Evolutionary conservation across 2,329 filamentous ascomycete genomes (phyloP), one percentile per base, ranked within the genome.

Genomic region (Verticillium dahliae): DNA sequence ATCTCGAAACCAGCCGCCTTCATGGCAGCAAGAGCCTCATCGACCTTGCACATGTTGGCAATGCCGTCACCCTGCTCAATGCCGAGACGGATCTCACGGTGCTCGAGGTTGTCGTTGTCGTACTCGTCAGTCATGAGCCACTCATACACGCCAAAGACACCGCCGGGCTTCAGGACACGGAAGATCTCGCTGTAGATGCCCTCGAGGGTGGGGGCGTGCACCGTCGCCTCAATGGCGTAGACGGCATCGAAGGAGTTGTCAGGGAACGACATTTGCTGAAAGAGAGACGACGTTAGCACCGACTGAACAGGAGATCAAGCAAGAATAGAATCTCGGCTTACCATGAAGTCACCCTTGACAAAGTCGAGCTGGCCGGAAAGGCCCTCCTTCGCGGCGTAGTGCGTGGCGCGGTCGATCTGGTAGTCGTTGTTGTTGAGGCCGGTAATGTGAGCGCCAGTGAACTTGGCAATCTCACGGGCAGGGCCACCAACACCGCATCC

Each of bases 361-460:
- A 91, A 97, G 67, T 82, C 84, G 68, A 96, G 78, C 78, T 95
- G 91, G 69, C 90, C 74, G 1, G 87, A 82, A 50, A 97, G 80
- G 27, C 89, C 88, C 75, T 96, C 91, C 75, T 90, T 90, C 64
- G 84, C 78, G 1, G 92, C 92, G 72, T 97, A 96, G 58, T 82
- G 81, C 18, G 87, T 91, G 2, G 92, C 93, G 62, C 93, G 90
- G 74, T 95, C 84, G 66, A 97, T 96, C 80, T 97, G 93, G 81
- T 97, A 97, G 78, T 96, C 91, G 78, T 97, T 97, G 86, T 97
- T 96, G 85, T 97, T 97, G 75, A 97, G 78, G 31, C 93, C 93
- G 27, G 91, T 88, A 62, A 97, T 84, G 70, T 96, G 91, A 70
- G 85, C 89, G 63, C 90, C 92, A 6, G 91, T 88, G 77, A 97